Evolutionary conservation across 768 basidiomycete genomes (phyloP).

Genomic region (Hygrocybe coccinea): DNA sequence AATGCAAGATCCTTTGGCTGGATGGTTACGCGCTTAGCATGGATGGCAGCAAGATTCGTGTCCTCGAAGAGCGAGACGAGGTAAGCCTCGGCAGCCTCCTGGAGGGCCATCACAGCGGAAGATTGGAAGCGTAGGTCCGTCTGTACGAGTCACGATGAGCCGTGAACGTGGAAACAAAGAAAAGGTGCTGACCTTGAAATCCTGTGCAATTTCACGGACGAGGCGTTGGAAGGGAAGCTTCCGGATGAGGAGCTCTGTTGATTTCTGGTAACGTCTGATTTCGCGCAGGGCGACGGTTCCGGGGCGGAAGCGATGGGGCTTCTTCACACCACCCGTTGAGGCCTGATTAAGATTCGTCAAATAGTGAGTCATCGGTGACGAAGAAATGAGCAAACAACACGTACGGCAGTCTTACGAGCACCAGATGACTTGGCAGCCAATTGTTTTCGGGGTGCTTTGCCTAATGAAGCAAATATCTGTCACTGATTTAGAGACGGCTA

Average conservation of each 20-base stretch:
- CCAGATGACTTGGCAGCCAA: constrained; percentile 61
- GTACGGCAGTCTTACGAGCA: constrained; percentile 53
- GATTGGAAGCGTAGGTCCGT: constrained; percentile 87
- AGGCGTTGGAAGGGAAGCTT: constrained; percentile 90
- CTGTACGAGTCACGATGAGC: constrained; percentile 29
- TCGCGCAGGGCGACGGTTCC: constrained; percentile 89
- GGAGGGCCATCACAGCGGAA: constrained; percentile 80
- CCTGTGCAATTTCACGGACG: constrained; percentile 86
- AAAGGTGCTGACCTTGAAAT: constrained; percentile 63
- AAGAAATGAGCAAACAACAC: not conserved
- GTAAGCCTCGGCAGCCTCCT: constrained; percentile 82
- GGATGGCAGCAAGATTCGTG: constrained; percentile 80
- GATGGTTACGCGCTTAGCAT: constrained; percentile 80
- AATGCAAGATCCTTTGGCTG: constrained; percentile 84
- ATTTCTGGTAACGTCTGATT: constrained; percentile 85
- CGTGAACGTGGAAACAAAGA: constrained; percentile 12
- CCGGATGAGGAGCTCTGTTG: constrained; percentile 79
- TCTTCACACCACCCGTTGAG: constrained; percentile 85
- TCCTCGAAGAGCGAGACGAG: constrained; percentile 77
- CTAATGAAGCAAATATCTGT: constrained; percentile 18
- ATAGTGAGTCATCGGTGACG: not conserved
- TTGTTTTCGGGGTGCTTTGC: constrained; percentile 68
- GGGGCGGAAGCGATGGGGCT: constrained; percentile 81
- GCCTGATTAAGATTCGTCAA: constrained; percentile 27
- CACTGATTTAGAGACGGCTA: not conserved